Conservation (phyloP, 768 basidiomycete species). For the Lyophyllum semitale region DNA sequence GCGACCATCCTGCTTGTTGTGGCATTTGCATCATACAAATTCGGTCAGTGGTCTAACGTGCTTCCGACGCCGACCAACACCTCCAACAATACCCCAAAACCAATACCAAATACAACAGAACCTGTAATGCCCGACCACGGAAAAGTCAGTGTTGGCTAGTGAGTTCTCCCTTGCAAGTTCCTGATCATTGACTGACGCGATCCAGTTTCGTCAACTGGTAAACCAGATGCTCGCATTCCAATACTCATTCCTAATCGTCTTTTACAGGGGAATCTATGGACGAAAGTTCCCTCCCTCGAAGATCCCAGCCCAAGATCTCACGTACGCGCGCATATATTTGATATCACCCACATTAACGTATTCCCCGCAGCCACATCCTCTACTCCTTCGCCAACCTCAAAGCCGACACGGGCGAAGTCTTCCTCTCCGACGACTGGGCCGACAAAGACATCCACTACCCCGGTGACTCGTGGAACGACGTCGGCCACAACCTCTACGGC, state of each 20-base stretch:
- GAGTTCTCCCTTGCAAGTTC: constrained; percentile 29
- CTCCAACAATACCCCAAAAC: constrained; percentile 2
- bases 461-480: constrained; percentile 93
- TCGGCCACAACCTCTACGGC: constrained; percentile 89
- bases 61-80: too few species aligned
- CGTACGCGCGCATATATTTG: constrained; percentile 48
- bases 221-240: background rate
- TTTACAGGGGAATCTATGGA: constrained; percentile 87
- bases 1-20: constrained; percentile 35
- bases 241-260: background rate
- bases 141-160: constrained; percentile 85
- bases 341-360: constrained; percentile 6
- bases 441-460: constrained; percentile 98
- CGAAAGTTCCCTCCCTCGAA: constrained; percentile 86
- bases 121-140: constrained; percentile 40
- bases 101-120: constrained; percentile 14
- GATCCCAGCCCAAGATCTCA: constrained; percentile 84
- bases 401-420: constrained; percentile 82
- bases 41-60: constrained; percentile 44
- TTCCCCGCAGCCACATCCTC: constrained; percentile 68
- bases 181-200: constrained; percentile 2
- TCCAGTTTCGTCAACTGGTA: constrained; percentile 80
- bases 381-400: constrained; percentile 93
- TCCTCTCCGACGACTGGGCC: constrained; percentile 89
- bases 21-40: constrained; percentile 43